Evolutionary conservation across 345 rosid genomes (phyloP).

Genomic region (Pistacia integerrima): DNA sequence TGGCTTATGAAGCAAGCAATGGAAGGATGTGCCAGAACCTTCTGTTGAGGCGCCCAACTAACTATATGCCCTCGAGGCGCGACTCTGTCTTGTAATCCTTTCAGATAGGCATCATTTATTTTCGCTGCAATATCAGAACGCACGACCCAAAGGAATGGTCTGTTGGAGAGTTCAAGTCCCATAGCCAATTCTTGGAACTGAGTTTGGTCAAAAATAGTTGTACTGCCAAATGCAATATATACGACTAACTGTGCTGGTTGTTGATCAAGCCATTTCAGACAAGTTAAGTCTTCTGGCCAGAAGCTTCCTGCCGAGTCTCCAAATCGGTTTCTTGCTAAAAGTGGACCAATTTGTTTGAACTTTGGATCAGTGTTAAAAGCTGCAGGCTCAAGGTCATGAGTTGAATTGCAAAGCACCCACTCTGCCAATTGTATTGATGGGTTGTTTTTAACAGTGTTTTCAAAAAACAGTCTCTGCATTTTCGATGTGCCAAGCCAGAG

Average conservation of each 20-base stretch:
- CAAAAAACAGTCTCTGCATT: background rate
- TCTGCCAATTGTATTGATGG: background rate
- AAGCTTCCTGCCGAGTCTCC: background rate
- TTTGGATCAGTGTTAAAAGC: background rate
- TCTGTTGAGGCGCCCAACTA: conserved; percentile 4
- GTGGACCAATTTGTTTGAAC: conserved; percentile 1
- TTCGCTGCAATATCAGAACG: background rate
- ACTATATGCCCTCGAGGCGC: background rate
- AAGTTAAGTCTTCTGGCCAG: conserved; percentile 5
- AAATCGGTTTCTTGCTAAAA: background rate
- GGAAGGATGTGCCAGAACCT: conserved; percentile 7
- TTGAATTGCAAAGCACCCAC: conserved; percentile 4
- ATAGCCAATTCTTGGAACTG: background rate
- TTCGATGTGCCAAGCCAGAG: background rate
- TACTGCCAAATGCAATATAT: conserved; percentile 3
- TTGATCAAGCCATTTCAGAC: conserved; percentile 7
- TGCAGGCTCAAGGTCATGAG: conserved; percentile 3
- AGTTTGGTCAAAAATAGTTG: background rate
- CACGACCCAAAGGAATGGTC: conserved; percentile 5
- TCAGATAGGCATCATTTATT: background rate
- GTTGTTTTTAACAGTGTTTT: background rate
- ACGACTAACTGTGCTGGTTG: conserved; percentile 1
- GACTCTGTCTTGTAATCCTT: background rate
- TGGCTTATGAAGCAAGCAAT: conserved; percentile 9
- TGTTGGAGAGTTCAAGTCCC: conserved; percentile 10